Evolutionary conservation across 2,329 filamentous ascomycete genomes (phyloP).

Genomic region (Rhynchosporium graminicola): DNA sequence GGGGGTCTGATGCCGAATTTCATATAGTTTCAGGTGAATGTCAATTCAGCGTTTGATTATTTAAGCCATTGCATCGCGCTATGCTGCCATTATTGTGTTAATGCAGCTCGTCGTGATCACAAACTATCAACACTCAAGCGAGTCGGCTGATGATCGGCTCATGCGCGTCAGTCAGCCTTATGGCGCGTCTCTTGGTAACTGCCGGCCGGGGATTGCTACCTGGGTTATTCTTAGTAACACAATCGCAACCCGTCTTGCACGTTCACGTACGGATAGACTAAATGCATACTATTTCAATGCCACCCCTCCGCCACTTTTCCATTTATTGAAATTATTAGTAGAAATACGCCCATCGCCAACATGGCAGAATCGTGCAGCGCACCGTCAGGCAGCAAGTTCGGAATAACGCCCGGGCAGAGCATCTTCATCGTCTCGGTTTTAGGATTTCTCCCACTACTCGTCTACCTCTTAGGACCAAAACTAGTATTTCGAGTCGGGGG

Average conservation of each 20-base stretch:
- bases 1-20: background rate
- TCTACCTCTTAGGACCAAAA: conserved; percentile 34
- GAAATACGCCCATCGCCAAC: background rate
- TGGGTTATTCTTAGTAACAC: no score
- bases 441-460: conserved; percentile 39
- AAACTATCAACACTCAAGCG: conserved; percentile 11
- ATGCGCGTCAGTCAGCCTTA: background rate
- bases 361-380: conserved; percentile 37
- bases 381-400: conserved; percentile 38
- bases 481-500: conserved; percentile 41
- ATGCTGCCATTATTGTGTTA: background rate
- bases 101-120: background rate
- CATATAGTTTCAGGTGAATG: background rate
- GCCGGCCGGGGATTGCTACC: no score
- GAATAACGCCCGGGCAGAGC: conserved; percentile 35
- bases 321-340: background rate
- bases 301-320: conserved; percentile 2
- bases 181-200: no score
- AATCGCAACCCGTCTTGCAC: no score
- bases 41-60: background rate
- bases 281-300: background rate
- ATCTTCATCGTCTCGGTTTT: conserved; percentile 38
- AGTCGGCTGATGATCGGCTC: conserved; percentile 5
- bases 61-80: background rate
- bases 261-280: no score